Conservation (phyloP, 202 grass and related monocot genomes). For the Saccharum hybrid region DNA sequence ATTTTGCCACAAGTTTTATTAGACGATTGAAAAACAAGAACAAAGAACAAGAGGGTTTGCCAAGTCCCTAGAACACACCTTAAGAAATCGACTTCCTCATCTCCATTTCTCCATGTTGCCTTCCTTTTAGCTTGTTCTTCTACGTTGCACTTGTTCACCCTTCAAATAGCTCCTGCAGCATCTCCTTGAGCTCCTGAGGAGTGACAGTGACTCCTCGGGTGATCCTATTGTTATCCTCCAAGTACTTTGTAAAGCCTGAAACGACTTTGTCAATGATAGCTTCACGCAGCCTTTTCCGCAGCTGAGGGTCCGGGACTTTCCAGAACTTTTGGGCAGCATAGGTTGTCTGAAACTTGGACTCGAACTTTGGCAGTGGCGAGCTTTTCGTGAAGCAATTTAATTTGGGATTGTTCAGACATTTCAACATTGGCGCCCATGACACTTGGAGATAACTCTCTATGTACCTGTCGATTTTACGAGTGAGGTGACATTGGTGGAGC, state of each 20-base stretch:
- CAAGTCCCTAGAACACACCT: too few species aligned
- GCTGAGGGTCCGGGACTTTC: background rate
- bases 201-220: background rate
- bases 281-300: background rate
- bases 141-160: background rate
- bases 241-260: background rate
- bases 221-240: background rate
- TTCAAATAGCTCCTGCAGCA: constrained; percentile 21
- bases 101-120: too few species aligned
- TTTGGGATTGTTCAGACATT: background rate
- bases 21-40: too few species aligned
- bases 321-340: background rate
- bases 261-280: background rate
- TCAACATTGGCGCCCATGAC: background rate
- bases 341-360: background rate
- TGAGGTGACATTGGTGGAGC: background rate
- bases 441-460: background rate
- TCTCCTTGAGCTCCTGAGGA: background rate
- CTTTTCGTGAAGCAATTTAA: background rate
- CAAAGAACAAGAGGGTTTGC: too few species aligned
- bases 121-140: too few species aligned
- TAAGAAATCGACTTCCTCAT: too few species aligned
- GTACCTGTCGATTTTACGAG: background rate
- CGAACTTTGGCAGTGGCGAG: background rate
- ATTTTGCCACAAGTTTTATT: too few species aligned